Evolutionary conservation across 345 rosid species (phyloP), one percentile per base, ranked within the genome.

Genomic region (Boechera stricta): DNA sequence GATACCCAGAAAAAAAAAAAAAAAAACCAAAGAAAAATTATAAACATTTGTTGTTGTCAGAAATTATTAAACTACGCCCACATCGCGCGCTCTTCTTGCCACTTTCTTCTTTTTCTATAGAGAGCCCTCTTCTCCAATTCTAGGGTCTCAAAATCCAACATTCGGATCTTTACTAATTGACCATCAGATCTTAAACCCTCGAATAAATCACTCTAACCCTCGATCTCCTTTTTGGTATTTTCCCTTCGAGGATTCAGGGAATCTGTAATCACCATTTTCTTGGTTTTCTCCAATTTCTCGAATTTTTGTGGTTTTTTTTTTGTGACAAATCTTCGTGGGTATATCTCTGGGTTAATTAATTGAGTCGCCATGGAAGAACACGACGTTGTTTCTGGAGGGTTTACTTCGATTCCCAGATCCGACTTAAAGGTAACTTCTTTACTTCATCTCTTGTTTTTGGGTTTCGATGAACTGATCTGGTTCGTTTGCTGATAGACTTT

Each of bases 301-400:
- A 28, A 64, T 26, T 44, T 53, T 45, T 2, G 33, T 54, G 26
- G 49, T 24, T n/a, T 63, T 15, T 12, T 1, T 7, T n/a, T 29
- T 52, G 7, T 3, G 55, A 7, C 4, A 41, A 49, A 68, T 65
- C 61, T 64, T 51, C 9, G 56, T 5, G 56, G 69, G 57, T 58
- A 5, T 18, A 10, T 51, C 13, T 58, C 47, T 48, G 55, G 62
- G 51, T 66, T 79, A 64, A 0, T 41, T 33, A 70, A 47, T 73
- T 69, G 74, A 42, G 32, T 64, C 33, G 45, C 29, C n/a, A 86
- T 86, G 91, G 82, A 81, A 41, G 81, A 77, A 76, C 69, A 73
- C 35, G 44, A 62, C 10, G 71, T 73, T 75, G 78, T 65, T 18
- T 81, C 77, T 10, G 33, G 42, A 42, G 82, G 55, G 29, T 10